Base-by-base conservation (phyloP, 495 filamentous ascomycete genomes). In the Penicillium soppii region DNA sequence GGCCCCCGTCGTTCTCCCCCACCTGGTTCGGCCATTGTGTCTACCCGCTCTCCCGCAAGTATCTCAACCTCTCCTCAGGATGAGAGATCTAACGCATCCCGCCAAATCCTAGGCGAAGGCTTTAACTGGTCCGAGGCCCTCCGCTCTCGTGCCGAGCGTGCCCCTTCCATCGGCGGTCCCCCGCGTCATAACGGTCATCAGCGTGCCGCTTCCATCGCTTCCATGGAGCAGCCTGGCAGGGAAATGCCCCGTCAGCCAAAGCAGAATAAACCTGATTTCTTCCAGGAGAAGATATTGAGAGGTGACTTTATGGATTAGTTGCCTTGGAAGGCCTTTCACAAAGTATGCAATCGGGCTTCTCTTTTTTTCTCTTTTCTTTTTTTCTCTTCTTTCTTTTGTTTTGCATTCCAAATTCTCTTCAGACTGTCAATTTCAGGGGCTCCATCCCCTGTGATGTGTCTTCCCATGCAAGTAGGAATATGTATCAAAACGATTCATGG, bases 41-140 rank as follows among this genome's bases (percentile, higher is more conserved):
- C 57, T 43, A 43, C 66, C 55, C 58, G 61, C 39, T 65, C 70
- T 63, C 53, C 62, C 61, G 65, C 71, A 74, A 72, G 67, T 74
- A 71, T 56, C 57, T 58, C 62, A 56, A 58, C 55, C 56, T 61
- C 59, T 57, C 50, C 66, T 52, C 59, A 64, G 65, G 70, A 72
- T 60, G 69, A 74, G 59, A 69, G 51, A 64, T 75, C 74, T 78
- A 71, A 75, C 72, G 29, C 56, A 52, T 71, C 68, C 42, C 65
- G 71, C 60, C 68, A 84, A 72, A 77, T 62, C 65, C 72, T 79
- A 92, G 89, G 89, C 76, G 90, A 91, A 82, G 87, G 85, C 66
- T 94, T 90, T 78, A 92, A 94, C 69, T 95, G 91, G 88, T 88
- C 89, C 70, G 91, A 96, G 72, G 90, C 92, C 73, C 83, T 96